phyloP scores from a whole-genome alignment of 495 filamentous ascomycete genomes.

The Aspergillus wentii region DNA sequence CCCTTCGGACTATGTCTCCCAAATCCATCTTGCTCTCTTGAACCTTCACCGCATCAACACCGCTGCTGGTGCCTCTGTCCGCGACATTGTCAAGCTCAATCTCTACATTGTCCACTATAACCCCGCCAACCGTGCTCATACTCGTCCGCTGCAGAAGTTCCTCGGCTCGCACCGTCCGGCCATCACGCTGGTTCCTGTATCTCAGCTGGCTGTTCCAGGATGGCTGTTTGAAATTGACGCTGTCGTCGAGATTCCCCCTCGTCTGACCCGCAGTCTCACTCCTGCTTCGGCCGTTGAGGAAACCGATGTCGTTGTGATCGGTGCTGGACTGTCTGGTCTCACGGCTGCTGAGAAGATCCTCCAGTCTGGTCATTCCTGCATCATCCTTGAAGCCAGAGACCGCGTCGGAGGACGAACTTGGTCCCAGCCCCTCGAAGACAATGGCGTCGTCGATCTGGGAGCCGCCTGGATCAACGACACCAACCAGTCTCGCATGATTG shows the following conservation, averaged over 20 bases:
- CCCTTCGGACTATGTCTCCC: conserved; percentile 20
- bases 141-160: conserved; percentile 20
- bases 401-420: conserved; percentile 49
- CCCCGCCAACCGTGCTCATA: conserved; percentile 13
- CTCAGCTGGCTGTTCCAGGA: conserved; percentile 20
- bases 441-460: conserved; percentile 41
- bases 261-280: conserved; percentile 3
- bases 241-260: conserved; percentile 15
- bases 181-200: conserved; percentile 26
- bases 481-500: conserved; percentile 37
- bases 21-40: conserved; percentile 24
- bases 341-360: conserved; percentile 36
- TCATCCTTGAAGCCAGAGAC: conserved; percentile 45
- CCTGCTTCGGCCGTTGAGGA: neutral
- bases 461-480: conserved; percentile 51
- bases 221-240: conserved; percentile 35
- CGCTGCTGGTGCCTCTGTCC: conserved; percentile 8
- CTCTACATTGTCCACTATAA: conserved; percentile 32
- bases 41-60: conserved; percentile 19
- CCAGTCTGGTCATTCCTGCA: conserved; percentile 31
- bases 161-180: conserved; percentile 23
- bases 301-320: conserved; percentile 43
- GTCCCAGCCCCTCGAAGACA: conserved; percentile 11
- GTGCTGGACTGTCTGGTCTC: conserved; percentile 46
- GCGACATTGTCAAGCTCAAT: conserved; percentile 27